These are phyloP conservation scores for Trametes cinnabarina DNA, from an alignment of 768 basidiomycete genomes.

Conservation along the genomic window DNA sequence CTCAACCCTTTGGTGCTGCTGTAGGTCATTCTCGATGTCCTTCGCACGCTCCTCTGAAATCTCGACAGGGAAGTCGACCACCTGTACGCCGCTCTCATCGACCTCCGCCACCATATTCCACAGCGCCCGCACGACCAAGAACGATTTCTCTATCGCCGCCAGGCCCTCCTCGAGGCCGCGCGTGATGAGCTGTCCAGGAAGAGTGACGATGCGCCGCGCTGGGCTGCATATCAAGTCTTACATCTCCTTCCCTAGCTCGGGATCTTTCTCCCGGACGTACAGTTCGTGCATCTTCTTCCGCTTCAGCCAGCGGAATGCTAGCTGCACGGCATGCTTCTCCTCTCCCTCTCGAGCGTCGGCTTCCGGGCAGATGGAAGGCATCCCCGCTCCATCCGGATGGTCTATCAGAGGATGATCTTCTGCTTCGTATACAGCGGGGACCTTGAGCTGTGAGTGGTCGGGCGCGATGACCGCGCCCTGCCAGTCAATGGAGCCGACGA, in stretches of 20 bases:
- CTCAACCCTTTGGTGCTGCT: neutral
- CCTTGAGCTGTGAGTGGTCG: neutral
- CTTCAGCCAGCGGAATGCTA: neutral
- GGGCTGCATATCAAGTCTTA: neutral
- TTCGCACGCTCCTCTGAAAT: neutral
- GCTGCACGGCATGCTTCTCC: neutral
- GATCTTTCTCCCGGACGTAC: neutral
- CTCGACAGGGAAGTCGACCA: neutral
- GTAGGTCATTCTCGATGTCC: neutral
- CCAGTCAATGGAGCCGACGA: conserved; percentile 23
- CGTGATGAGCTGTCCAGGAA: neutral
- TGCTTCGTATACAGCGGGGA: neutral
- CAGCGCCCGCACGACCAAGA: neutral
- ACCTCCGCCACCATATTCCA: neutral
- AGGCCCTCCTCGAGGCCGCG: neutral
- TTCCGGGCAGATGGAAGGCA: neutral
- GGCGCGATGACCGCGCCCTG: conserved; percentile 6
- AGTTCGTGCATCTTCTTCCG: conserved; percentile 7
- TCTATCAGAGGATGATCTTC: neutral
- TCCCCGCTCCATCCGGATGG: neutral
- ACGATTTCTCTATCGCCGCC: neutral
- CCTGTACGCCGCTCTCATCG: neutral
- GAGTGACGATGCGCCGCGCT: neutral
- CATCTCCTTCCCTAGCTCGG: conserved; percentile 6
- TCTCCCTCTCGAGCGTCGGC: neutral